These are phyloP conservation scores for Cyphellophora attinorum DNA, from an alignment of 2,329 filamentous ascomycete species.

Conservation along the genomic window DNA sequence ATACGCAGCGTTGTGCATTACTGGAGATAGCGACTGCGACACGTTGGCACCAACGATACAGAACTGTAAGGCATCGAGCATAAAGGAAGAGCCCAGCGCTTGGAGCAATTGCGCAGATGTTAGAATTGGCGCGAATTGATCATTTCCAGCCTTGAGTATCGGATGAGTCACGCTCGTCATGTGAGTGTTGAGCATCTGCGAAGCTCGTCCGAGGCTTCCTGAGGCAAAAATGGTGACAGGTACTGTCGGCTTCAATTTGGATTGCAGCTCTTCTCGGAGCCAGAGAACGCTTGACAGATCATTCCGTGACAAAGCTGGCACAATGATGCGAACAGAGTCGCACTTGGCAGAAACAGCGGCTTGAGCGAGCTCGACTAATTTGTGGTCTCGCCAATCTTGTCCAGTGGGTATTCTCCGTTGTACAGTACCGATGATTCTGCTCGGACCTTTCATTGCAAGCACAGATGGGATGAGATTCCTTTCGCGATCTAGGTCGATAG, in stretches of 20 bases:
- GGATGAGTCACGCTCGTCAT: slow-evolving; percentile 32
- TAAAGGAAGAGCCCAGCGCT: slow-evolving; percentile 31
- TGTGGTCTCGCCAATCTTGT: slow-evolving; percentile 9
- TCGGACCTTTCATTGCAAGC: slow-evolving; percentile 23
- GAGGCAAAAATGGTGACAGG: slow-evolving; percentile 32
- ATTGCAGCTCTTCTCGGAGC: slow-evolving; percentile 27
- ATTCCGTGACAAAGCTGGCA: slow-evolving; percentile 23
- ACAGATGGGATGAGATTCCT: slow-evolving; percentile 21
- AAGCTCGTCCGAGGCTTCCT: slow-evolving; percentile 30
- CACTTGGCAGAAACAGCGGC: slow-evolving; percentile 23
- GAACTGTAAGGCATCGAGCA: slow-evolving; percentile 32
- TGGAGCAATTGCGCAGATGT: slow-evolving; percentile 16
- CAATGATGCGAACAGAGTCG: slow-evolving; percentile 30
- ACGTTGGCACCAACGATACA: slow-evolving; percentile 33
- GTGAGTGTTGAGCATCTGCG: slow-evolving; percentile 33
- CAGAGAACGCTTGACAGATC: slow-evolving; percentile 28
- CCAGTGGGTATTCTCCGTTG: slow-evolving; percentile 6
- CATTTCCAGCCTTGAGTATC: slow-evolving; percentile 19
- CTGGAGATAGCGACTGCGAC: slow-evolving; percentile 31
- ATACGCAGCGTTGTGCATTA: slow-evolving; percentile 34
- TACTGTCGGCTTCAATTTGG: slow-evolving; percentile 22
- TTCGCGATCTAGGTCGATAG: slow-evolving; percentile 26
- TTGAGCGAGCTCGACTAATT: slow-evolving; percentile 19
- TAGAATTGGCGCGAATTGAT: slow-evolving; percentile 22
- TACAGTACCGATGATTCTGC: slow-evolving; percentile 32